Conservation (phyloP, 352 stramenopile genomes). For the Stramenopiles sp. region DNA sequence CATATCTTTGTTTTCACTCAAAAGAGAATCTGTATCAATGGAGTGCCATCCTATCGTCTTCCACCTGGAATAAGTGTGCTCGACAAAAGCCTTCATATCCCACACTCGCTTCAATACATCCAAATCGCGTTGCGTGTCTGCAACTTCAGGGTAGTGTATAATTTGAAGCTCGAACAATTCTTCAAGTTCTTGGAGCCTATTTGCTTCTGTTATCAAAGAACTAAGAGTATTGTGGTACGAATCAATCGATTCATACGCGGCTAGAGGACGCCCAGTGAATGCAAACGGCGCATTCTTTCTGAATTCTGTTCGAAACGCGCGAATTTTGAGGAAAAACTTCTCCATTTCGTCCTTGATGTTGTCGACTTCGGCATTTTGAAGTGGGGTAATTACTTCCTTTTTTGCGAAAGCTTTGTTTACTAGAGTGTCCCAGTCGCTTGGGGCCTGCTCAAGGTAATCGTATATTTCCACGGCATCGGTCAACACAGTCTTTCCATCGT, state of each 20-base stretch:
- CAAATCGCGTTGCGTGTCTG: slow-evolving; percentile 57
- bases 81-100: slow-evolving; percentile 52
- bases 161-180: slow-evolving; percentile 61
- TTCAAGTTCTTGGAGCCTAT: slow-evolving; percentile 57
- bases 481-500: slow-evolving; percentile 18
- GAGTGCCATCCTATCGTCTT: slow-evolving; percentile 50
- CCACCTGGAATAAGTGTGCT: slow-evolving; percentile 56
- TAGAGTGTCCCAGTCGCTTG: slow-evolving; percentile 87
- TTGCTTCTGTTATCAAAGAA: slow-evolving; percentile 52
- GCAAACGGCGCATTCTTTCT: slow-evolving; percentile 75
- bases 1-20: slow-evolving; percentile 45
- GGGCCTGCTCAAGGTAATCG: slow-evolving; percentile 76
- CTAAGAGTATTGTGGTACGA: slow-evolving; percentile 45
- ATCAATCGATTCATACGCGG: slow-evolving; percentile 57
- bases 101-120: slow-evolving; percentile 60
- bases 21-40: slow-evolving; percentile 53
- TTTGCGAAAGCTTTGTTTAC: slow-evolving; percentile 95
- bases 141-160: slow-evolving; percentile 59
- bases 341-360: slow-evolving; percentile 77
- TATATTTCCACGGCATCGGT: slow-evolving; percentile 36
- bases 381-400: slow-evolving; percentile 89
- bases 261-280: slow-evolving; percentile 49
- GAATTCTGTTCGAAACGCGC: slow-evolving; percentile 81
- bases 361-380: slow-evolving; percentile 85
- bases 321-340: slow-evolving; percentile 74